Conservation (phyloP, 495 filamentous ascomycete genomes). For the Xylaria palmicola region DNA sequence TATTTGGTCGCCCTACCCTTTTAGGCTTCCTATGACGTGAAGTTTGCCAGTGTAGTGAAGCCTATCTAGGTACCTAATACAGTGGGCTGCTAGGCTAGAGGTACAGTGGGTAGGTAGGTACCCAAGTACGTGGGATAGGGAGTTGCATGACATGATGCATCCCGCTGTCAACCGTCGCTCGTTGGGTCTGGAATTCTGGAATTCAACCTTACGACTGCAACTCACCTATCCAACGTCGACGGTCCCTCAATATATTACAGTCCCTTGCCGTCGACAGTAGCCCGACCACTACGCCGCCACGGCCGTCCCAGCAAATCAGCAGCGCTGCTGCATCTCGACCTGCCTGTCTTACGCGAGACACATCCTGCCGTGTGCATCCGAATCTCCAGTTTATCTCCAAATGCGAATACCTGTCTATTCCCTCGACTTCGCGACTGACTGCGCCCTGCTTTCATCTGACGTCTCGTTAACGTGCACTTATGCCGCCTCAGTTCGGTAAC, state of each 20-base stretch:
- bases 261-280: neutral
- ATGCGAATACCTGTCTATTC: conserved; percentile 3
- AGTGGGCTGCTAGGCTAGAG: too few relatives aligned
- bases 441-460: conserved; percentile 2
- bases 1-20: conserved; percentile 1
- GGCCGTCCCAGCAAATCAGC: too few relatives aligned
- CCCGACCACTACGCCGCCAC: neutral
- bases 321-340: too few relatives aligned
- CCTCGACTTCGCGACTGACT: neutral
- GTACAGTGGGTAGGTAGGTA: too few relatives aligned
- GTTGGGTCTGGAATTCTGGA: too few relatives aligned
- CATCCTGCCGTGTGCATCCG: neutral
- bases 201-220: conserved; percentile 4
- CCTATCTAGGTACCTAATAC: too few relatives aligned
- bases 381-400: neutral
- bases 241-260: neutral
- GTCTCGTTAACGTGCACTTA: conserved; percentile 13
- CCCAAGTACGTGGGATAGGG: too few relatives aligned
- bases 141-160: neutral
- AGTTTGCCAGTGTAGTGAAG: too few relatives aligned
- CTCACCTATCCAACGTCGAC: neutral
- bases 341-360: too few relatives aligned
- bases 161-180: neutral
- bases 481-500: conserved; percentile 25
- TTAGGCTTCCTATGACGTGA: neutral